Conservation (phyloP, 2,329 filamentous ascomycete species). For the Chaetomium strumarium region DNA sequence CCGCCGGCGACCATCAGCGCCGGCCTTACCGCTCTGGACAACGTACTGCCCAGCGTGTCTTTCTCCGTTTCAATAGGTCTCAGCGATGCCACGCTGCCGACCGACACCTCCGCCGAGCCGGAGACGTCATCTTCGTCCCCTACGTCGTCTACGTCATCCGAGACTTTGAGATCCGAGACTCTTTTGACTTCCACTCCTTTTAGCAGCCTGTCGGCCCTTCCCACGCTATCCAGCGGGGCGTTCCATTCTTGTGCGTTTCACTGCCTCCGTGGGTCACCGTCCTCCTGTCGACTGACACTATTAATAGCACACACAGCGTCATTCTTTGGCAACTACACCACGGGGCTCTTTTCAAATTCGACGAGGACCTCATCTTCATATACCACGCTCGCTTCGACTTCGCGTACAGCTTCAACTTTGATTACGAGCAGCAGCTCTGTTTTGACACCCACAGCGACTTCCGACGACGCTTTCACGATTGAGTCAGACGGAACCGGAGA, state of each 20-base stretch:
- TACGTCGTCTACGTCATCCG: slow-evolving; percentile 26
- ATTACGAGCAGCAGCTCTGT: slow-evolving; percentile 10
- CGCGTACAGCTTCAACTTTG: slow-evolving; percentile 30
- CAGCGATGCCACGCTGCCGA: slow-evolving; percentile 22
- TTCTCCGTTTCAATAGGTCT: slow-evolving; percentile 10
- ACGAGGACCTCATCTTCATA: slow-evolving; percentile 22
- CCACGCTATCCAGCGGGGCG: slow-evolving; percentile 18
- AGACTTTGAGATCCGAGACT: too few relatives aligned
- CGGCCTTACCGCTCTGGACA: slow-evolving; percentile 31
- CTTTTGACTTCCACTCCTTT: slow-evolving; percentile 33
- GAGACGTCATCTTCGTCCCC: slow-evolving; percentile 21
- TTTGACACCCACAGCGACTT: slow-evolving; percentile 29
- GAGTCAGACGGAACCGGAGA: slow-evolving; percentile 17
- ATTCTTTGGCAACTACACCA: slow-evolving; percentile 26
- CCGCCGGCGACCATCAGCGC: slow-evolving; percentile 34
- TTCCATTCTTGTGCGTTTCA: slow-evolving; percentile 23
- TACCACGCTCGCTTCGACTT: slow-evolving; percentile 20
- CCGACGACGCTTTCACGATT: slow-evolving; percentile 26
- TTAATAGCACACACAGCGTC: slow-evolving; percentile 16
- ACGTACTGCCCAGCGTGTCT: slow-evolving; percentile 23
- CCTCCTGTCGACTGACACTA: slow-evolving; percentile 7
- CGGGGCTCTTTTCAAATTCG: slow-evolving; percentile 25
- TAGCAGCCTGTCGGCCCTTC: slow-evolving; percentile 21
- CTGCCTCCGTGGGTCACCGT: background rate
- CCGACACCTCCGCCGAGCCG: slow-evolving; percentile 16